Percentiles rank a stretch among this genome's conserved stretches.
Evolutionary conservation across 139 green algal genomes (phyloP).

Genomic region (Picochlorum sp.): DNA sequence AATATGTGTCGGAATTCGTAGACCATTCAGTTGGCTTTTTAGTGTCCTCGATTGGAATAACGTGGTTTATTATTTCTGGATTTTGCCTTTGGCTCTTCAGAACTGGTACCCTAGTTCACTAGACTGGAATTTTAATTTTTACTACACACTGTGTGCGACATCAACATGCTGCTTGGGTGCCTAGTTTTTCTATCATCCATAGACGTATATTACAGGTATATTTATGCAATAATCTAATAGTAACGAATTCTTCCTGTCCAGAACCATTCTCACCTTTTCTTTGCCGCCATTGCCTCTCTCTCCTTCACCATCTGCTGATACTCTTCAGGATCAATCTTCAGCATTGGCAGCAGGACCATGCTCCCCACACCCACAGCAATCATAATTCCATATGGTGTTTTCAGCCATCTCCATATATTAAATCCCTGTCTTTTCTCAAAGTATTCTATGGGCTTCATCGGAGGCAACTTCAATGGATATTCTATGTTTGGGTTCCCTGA

Average conservation of each 20-base stretch:
- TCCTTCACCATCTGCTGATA: conserved; percentile 14
- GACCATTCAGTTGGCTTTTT: conserved; percentile 8
- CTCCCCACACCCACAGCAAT: conserved; percentile 15
- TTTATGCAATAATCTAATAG: too few relatives aligned
- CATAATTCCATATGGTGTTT: conserved; percentile 44
- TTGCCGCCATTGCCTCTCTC: not conserved
- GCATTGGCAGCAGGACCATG: conserved; percentile 29
- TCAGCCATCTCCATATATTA: conserved; percentile 25
- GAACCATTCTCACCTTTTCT: not conserved
- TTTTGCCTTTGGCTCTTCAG: conserved; percentile 18
- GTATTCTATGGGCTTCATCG: not conserved
- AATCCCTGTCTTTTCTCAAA: conserved; percentile 26
- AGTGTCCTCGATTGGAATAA: conserved; percentile 6
- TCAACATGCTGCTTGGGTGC: too few relatives aligned
- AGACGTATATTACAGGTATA: not conserved
- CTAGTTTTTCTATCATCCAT: too few relatives aligned
- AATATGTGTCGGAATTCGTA: not conserved
- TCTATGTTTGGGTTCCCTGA: not conserved
- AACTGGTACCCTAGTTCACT: conserved; percentile 10
- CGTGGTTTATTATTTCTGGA: conserved; percentile 16
- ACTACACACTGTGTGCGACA: not conserved
- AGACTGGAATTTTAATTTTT: not conserved
- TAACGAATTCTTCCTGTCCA: not conserved
- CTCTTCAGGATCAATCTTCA: conserved; percentile 30
- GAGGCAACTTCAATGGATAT: not conserved